Evolutionary conservation across 192 early-diverging fungal genomes (phyloP), one percentile per base, ranked within the genome.

Genomic region (Linnemannia elongata): DNA sequence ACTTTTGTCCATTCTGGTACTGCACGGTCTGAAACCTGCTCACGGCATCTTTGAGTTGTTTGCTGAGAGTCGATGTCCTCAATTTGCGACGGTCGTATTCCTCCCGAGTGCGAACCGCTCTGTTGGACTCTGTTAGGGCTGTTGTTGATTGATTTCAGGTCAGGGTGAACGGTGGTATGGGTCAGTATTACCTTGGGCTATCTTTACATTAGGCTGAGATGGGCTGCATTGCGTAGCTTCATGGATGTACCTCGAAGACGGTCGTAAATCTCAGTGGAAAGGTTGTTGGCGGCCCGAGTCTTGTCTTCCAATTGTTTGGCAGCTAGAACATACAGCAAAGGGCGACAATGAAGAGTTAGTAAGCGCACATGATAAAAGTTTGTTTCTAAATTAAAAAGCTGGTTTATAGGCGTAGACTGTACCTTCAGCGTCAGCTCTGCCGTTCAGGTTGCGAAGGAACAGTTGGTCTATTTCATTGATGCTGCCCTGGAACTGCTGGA

Each of bases 381-480:
- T 49, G 30, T 41, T 10, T 2, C 10, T 22, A 24, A 9, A 22
- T 3, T 39, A 79, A 1, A 18, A n/a, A 38, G 12, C 15, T 33
- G 1, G 42, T 10, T 18, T 2, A 17, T n/a, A 52, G n/a, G 15
- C 18, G 0, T 27, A 30, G 36, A 5, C 3, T 30, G 1, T 80
- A 80, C 79, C 82, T 75, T 76, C 79, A 4, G 39, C 20, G 18
- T 76, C 73, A 7, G 45, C 71, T 72, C 70, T 35, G 27, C 44
- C 41, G 71, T 70, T 87, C 44, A 81, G 63, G 18, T 78, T 86
- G n/a, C 54, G 60, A 52, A n/a, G 47, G 55, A 80, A 86, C 55
- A 87, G 75, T 45, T 87, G 85, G 27, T 87, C 85, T 17, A 87
- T 57, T 35, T 87, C 85, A 66, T 68, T 81, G 79, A 87, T 81